Base-by-base conservation (phyloP, 495 filamentous ascomycete species). In the Monascus purpureus region DNA sequence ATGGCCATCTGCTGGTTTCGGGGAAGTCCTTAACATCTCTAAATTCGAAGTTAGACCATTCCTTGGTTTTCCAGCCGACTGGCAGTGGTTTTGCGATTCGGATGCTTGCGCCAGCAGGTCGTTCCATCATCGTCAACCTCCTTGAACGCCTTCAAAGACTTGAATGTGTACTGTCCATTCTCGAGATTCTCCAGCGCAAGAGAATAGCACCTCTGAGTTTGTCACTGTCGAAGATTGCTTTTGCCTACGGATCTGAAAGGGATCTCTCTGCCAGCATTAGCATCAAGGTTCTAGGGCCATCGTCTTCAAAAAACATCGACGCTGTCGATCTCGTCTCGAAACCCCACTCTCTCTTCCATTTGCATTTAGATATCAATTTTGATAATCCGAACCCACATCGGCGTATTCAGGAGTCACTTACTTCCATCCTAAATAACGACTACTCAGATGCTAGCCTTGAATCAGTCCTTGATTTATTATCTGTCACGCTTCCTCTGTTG, bases 381-480 rank as follows among this genome's bases (percentile, higher is more conserved):
- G 68, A 77, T 13, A 45, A 46, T 13, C 61, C 61, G 9, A 93
- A 84, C 39, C 87, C 87, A 0, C 86, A 93, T 47, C 61, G 78
- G 27, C 72, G 80, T 11, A 74, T 86, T 13, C 57, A 71, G 22
- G 72, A 80, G 32, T 56, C 69, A 17, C 59, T 95, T 8, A 68
- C 66, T 5, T 57, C 57, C 12, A 57, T 70, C 23, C 53, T 90
- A 31, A 86, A 86, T 47, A 38, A 47, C 11, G 31, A 35, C 23
- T 59, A 59, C 15, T 48, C 57, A 15, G 40, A 63, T n/a, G 35
- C 48, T 1, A 69, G 72, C 8, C 55, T 86, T 17, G 56, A 70
- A 34, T 46, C 50, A 6, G 67, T 80, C 18, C 58, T 73, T 13
- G 56, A 49, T 7, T 39, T 67, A 18, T 61, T 86, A 17, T 44